Evolutionary conservation across 441 rosid genomes (phyloP), one percentile per base, ranked within the genome.

Genomic region (Corymbia calophylla): DNA sequence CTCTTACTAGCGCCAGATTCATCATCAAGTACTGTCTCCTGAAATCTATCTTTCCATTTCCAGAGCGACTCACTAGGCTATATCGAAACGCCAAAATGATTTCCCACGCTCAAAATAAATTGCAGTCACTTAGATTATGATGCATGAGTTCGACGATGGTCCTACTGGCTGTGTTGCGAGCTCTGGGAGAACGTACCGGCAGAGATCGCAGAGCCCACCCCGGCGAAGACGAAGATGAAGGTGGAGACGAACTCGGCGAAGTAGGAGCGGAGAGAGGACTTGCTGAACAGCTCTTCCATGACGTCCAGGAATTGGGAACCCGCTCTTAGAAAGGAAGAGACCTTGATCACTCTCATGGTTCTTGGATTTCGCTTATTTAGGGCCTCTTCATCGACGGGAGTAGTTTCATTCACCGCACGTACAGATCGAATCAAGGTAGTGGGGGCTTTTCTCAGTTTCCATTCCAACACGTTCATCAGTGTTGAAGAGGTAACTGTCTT

Each of bases 221-320:
- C 87, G 3, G 91, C 91, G 9, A 87, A 89, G 62, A 80, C 89
- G 80, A 87, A 87, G 91, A 89, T 87, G 91, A 89, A 87, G 80
- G 88, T 86, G 31, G 89, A 89, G 86, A 89, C 3, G 87, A 89
- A 62, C 89, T 89, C 89, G 31, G 91, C 89, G 32, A 64, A 53
- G 82, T 85, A 89, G 55, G 90, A 89, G 1, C 84, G 90, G 77
- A 89, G 87, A 39, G 88, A 89, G 15, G 88, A 58, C 25, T 85
- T 89, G 90, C 90, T 84, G 58, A 89, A 51, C 32, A 89, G 82
- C 56, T n/a, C 29, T 48, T 89, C 90, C 90, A 89, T 89, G 49
- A 27, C 56, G 35, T 89, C 90, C 81, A 89, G 88, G 87, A 89
- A 89, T 6, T 48, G 47, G 27, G 90, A 89, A 2, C 90, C 84